Base-by-base conservation (phyloP, 202 grass and related monocot genomes). In the Carex sylvatica region DNA sequence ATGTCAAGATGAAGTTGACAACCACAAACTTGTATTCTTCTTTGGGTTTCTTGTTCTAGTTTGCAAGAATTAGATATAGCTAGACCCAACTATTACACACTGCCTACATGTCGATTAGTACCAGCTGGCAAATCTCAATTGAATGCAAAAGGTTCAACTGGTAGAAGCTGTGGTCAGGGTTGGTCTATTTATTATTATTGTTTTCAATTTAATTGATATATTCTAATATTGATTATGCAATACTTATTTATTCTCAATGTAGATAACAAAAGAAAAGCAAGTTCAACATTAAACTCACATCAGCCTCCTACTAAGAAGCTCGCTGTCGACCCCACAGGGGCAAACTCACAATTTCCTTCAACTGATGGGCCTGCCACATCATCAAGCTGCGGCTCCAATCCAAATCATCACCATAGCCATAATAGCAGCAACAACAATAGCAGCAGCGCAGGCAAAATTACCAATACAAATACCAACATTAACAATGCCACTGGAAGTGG, bases 221-320 rank as follows among this genome's bases (percentile, higher is more conserved):
- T 55, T 16, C 11, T 77, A 6, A 77, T 56, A 58, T 58, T 35
- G 22, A 71, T 77, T 80, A 54, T 51, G 53, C 68, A 68, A 78
- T 59, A 11, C 82, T 81, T 63, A 38, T 70, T 78, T 62, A 24
- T 22, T 20, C 83, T 46, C 5, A 83, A 54, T 75, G 86, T 80
- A 98, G 92, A 87, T 80, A 66, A 52, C 14, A 95, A 98, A 71
- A 87, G 86, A 53, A 98, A 90, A 75, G 46, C 89, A 65, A 88
- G 49, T 61, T 78, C 84, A 70, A 88, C 89, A 44, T 38, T 90
- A 13, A 87, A 85, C 0, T 30, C 85, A 18, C 88, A 88, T 5
- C 92, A 95, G 71, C 90, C 90, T 80, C 83, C 89, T 35, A 23
- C 84, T 12, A 98, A 98, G 87, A 94, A 98, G 87, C 86, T 95